Evolutionary conservation across 345 rosid genomes (phyloP), one percentile per base, ranked within the genome.

Genomic region (Luvunga scandens): DNA sequence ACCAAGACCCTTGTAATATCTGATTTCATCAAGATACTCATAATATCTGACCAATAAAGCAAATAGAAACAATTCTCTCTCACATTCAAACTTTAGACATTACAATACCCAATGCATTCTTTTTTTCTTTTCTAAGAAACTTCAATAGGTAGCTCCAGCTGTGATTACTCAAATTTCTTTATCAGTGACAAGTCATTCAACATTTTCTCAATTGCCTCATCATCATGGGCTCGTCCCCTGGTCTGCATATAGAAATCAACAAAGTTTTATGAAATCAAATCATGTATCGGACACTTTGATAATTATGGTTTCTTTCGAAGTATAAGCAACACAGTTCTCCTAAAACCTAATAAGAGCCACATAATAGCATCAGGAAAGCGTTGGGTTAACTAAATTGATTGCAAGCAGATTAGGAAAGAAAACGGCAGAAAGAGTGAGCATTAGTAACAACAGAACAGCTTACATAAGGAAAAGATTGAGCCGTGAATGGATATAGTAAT

Each of bases 161-260:
- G 8, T 63, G 38, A 18, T 82, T 88, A 94, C 57, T 96, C 99
- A 25, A 96, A 94, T 82, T 88, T 91, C 91, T 96, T 96, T 77
- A 96, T 88, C 77, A 94, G 88, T 12, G 97, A 89, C 39, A 96
- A 82, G 80, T 96, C 98, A 63, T 85, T 90, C 86, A 94, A 83
- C 99, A 96, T 96, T 81, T 89, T 93, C 84, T 96, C 98, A 55
- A 96, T 94, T 0, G 93, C 93, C 72, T 90, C 97, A 33, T 96
- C 98, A 67, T 87, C 92, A 12, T 90, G 94, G 45, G 89, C 90
- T 68, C 98, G 89, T 56, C 98, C 99, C 82, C 87, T 93, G 57
- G 94, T 88, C 98, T 93, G 90, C 86, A 87, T 60, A 61, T 72
- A 69, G 34, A 77, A 31, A 42, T 79, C 63, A 57, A 30, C 69